phyloP scores from a whole-genome alignment of 257 asterid species.

The Solanum habrochaites region DNA sequence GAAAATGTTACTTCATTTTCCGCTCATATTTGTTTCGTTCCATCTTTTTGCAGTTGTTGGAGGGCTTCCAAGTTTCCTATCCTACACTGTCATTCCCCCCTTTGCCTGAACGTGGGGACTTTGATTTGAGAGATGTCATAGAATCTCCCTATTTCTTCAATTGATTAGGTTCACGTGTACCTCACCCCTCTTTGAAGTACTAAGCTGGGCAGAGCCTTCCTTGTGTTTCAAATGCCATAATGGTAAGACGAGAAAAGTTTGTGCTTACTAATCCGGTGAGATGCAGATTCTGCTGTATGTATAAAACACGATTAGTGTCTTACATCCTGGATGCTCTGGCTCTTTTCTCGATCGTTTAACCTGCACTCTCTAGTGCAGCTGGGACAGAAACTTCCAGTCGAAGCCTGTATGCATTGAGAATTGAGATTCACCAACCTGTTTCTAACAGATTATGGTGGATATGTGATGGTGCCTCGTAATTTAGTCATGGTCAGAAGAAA shows the following conservation, averaged over 20 bases:
- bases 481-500: background rate
- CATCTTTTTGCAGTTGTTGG: constrained; percentile 58
- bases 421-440: background rate
- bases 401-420: background rate
- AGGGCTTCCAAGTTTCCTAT: constrained; percentile 61
- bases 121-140: constrained; percentile 68
- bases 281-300: background rate
- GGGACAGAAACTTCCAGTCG: background rate
- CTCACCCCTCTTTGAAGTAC: background rate
- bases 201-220: background rate
- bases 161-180: constrained; percentile 15
- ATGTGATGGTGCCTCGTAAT: background rate
- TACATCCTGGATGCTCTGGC: background rate
- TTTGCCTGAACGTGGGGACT: constrained; percentile 83
- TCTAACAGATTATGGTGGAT: background rate
- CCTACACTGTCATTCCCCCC: constrained; percentile 77
- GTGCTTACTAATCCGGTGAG: background rate
- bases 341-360: background rate
- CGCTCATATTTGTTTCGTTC: background rate
- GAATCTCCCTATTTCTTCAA: constrained; percentile 87
- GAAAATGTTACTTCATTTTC: background rate
- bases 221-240: background rate
- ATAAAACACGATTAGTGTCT: background rate
- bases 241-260: background rate
- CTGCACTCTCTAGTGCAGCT: background rate